Percentiles rank a stretch among this genome's conserved stretches.
Evolutionary conservation across 164 flowering plant genomes (phyloP).

Genomic region (Aristolochia contorta): DNA sequence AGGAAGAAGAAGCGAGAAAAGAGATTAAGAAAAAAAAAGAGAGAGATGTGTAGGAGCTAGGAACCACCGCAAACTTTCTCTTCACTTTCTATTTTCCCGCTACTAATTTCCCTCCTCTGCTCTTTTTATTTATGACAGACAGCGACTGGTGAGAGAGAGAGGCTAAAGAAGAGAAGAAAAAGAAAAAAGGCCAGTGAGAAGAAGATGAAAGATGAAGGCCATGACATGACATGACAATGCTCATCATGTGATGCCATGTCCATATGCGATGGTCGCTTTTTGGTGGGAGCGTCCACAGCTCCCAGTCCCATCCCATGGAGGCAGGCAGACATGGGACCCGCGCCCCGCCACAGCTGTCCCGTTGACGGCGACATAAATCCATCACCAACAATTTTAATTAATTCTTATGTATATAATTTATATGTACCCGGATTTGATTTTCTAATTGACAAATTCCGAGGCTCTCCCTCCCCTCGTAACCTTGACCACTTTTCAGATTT

Average conservation of each 20-base stretch:
- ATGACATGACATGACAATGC: background rate
- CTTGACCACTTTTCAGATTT: no score
- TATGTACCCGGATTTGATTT: no score
- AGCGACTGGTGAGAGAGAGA: conserved; percentile 35
- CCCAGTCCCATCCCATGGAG: no score
- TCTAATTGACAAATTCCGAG: conserved; percentile 3
- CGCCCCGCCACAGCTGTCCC: conserved; percentile 7
- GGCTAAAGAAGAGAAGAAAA: no score
- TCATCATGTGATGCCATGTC: background rate
- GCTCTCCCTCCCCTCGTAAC: no score
- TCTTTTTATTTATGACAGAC: conserved; percentile 29
- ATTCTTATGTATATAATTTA: no score
- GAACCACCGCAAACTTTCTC: background rate
- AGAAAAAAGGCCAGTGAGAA: background rate
- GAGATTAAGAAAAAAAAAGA: conserved; percentile 9
- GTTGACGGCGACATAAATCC: conserved; percentile 8
- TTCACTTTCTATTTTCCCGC: conserved; percentile 21
- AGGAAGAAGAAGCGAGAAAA: background rate
- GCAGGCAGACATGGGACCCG: conserved; percentile 6
- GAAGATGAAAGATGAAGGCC: background rate
- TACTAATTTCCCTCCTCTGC: conserved; percentile 9
- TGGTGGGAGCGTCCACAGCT: conserved; percentile 1
- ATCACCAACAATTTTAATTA: background rate
- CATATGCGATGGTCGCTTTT: background rate
- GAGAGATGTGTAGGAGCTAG: no score